These are phyloP conservation scores for Tulasnella sp. DNA, from an alignment of 768 basidiomycete genomes.

Conservation along the genomic window DNA sequence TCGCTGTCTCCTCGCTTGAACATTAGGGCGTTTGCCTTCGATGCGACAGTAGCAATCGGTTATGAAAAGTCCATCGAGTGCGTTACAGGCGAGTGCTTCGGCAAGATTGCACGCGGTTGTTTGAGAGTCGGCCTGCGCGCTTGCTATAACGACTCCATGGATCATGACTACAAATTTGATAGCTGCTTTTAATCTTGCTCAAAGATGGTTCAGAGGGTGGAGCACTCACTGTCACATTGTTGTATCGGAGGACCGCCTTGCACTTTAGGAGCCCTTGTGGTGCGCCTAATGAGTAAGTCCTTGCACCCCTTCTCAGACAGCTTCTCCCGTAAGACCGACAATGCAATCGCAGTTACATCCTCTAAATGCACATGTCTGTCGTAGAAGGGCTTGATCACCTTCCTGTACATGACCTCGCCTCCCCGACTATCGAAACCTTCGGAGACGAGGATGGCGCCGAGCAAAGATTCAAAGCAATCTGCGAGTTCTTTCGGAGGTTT, in stretches of 20 bases:
- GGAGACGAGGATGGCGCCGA: constrained; percentile 71
- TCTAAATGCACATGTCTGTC: constrained; percentile 47
- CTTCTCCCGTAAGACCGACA: not conserved
- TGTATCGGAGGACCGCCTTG: too few relatives aligned
- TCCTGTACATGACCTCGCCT: constrained; percentile 53
- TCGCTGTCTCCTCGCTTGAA: not conserved
- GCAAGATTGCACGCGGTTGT: constrained; percentile 37
- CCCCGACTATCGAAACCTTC: constrained; percentile 58
- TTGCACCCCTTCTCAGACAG: too few relatives aligned
- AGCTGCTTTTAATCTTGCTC: too few relatives aligned
- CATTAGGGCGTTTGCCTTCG: not conserved
- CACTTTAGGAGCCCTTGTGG: too few relatives aligned
- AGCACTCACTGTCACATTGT: too few relatives aligned
- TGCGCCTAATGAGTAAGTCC: too few relatives aligned
- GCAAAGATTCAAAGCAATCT: constrained; percentile 68
- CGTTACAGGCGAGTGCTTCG: constrained; percentile 19
- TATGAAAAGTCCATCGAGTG: not conserved
- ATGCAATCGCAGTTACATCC: not conserved
- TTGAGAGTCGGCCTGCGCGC: constrained; percentile 9
- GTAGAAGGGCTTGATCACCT: constrained; percentile 64
- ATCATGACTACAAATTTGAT: constrained; percentile 54
- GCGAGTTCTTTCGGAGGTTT: constrained; percentile 80
- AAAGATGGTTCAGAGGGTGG: too few relatives aligned
- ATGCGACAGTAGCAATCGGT: not conserved
- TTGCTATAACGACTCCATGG: constrained; percentile 54